phyloP scores from a whole-genome alignment of 768 basidiomycete species.

The Trametes cubensis region DNA sequence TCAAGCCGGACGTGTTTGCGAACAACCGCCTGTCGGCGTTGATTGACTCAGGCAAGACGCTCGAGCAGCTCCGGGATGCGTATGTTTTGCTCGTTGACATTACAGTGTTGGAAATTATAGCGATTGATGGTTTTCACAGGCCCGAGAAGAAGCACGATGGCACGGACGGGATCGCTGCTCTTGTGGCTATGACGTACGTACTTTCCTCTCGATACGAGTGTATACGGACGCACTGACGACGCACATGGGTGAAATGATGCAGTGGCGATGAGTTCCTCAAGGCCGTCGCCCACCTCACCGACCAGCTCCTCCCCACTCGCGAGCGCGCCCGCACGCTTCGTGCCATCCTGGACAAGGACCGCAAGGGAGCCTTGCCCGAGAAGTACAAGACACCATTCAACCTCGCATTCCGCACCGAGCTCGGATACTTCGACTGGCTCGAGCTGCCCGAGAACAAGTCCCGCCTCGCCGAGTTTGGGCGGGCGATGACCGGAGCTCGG shows the following conservation, averaged over 20 bases:
- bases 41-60: conserved; percentile 65
- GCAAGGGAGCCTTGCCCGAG: neutral
- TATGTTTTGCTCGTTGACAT: neutral
- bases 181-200: conserved; percentile 65
- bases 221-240: neutral
- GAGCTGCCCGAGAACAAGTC: conserved; percentile 52
- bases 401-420: conserved; percentile 16
- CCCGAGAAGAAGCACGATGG: conserved; percentile 66
- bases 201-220: neutral
- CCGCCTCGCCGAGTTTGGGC: conserved; percentile 65
- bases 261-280: conserved; percentile 17
- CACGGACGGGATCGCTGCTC: conserved; percentile 65
- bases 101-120: neutral
- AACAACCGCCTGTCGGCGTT: conserved; percentile 68
- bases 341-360: neutral
- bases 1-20: conserved; percentile 69
- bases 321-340: conserved; percentile 9
- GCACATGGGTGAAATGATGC: neutral
- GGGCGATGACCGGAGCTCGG: conserved; percentile 68
- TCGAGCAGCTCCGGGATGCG: conserved; percentile 38
- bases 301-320: conserved; percentile 15
- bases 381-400: conserved; percentile 10
- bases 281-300: conserved; percentile 4
- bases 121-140: conserved; percentile 35
- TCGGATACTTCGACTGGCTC: conserved; percentile 48